phyloP scores from a whole-genome alignment of 495 filamentous ascomycete species.

The Lepidopterella palustris region DNA sequence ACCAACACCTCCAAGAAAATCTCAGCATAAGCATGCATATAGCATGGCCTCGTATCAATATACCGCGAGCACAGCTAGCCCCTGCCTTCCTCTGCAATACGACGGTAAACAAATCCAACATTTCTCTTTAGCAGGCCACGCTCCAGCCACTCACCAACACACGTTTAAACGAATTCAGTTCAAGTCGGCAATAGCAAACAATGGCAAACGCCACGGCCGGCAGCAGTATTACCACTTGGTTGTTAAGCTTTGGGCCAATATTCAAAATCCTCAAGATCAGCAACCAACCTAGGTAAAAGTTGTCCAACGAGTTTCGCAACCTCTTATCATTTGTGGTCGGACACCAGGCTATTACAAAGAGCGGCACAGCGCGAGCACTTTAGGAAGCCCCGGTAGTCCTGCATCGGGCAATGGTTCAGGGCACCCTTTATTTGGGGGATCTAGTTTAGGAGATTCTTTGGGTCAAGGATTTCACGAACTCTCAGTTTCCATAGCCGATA shows the following conservation, averaged over 20 bases:
- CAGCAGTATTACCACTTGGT: conserved; percentile 94
- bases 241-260: conserved; percentile 79
- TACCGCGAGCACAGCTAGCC: conserved; percentile 1
- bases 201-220: conserved; percentile 81
- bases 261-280: conserved; percentile 41
- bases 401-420: conserved; percentile 47
- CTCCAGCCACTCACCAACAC: conserved; percentile 24
- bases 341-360: conserved; percentile 86
- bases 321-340: conserved; percentile 88
- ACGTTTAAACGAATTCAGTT: conserved; percentile 95
- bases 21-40: conserved; percentile 15
- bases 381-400: conserved; percentile 66
- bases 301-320: conserved; percentile 68
- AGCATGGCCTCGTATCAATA: conserved; percentile 11
- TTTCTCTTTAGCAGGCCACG: conserved; percentile 16
- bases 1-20: conserved; percentile 51
- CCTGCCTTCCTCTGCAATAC: conserved; percentile 20
- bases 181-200: conserved; percentile 92
- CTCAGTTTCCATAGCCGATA: conserved; percentile 9
- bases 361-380: conserved; percentile 57
- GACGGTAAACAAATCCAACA: conserved; percentile 3
- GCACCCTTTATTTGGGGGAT: conserved; percentile 13
- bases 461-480: conserved; percentile 15
- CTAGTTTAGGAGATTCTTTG: conserved; percentile 1
- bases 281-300: conserved; percentile 63